Evolutionary conservation across 345 rosid species (phyloP), one percentile per base, ranked within the genome.

Genomic region (Ceriops decandra): DNA sequence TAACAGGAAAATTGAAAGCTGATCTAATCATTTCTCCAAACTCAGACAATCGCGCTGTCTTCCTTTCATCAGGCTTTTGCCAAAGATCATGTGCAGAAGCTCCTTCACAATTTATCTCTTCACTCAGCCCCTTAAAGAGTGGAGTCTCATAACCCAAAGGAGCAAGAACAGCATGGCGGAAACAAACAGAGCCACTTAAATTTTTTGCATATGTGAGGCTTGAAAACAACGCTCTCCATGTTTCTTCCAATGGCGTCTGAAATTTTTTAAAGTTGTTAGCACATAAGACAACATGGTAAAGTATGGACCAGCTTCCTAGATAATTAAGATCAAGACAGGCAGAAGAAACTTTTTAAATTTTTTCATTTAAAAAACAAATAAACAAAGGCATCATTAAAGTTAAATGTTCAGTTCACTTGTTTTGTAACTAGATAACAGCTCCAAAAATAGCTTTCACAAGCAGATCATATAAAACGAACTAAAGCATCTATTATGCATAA

Each of bases 11-110:
- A 64, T 86, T 95, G 61, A 91, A 95, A 26, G 97, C 79, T 57
- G 91, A 76, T 84, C 90, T 85, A 70, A 88, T 89, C 93, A 95
- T 88, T 77, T 95, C 99, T 49, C 97, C 99, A 66, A 93, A 91
- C 82, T 93, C 95, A 16, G 92, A 85, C 46, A 93, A 73, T 19
- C 97, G 76, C 1, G 97, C 92, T 5, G 97, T 88, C 72, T 81
- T 91, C 7, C 10, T 57, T 49, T 77, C 75, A 66, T 89, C 87
- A 3, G 91, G 93, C 66, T 72, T 88, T 79, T 74, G 85, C 93
- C 89, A 80, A 11, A 89, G 87, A 38, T 82, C 89, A 5, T 73
- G 87, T 28, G 92, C 88, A 58, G 90, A 69, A 35, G 87, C 85
- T 63, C 99, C 97, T 3, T 64, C 71, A 75, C 99, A 91, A 36